phyloP scores from a whole-genome alignment of 495 filamentous ascomycete species.

The Amphirosellinia nigrospora region DNA sequence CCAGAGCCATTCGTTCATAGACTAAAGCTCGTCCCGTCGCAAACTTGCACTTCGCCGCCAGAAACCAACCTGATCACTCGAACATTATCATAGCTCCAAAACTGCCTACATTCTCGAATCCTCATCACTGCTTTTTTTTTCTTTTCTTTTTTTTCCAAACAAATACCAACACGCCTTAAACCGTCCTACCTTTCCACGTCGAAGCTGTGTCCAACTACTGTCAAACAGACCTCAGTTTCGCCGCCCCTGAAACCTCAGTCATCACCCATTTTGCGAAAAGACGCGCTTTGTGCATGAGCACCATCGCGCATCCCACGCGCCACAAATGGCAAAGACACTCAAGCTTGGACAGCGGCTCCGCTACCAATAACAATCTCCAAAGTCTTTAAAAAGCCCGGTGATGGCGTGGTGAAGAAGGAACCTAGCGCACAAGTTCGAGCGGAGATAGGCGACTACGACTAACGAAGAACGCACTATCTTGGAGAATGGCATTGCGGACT shows the following conservation, averaged over 20 bases:
- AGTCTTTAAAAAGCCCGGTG: conserved; percentile 76
- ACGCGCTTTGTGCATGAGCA: conserved; percentile 28
- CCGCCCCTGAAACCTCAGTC: conserved; percentile 5
- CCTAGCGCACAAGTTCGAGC: conserved; percentile 70
- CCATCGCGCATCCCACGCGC: conserved; percentile 27
- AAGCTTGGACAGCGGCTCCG: conserved; percentile 67
- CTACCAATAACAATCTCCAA: conserved; percentile 95
- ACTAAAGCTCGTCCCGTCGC: conserved; percentile 15
- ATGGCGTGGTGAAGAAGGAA: conserved; percentile 75
- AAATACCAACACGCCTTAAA: background rate
- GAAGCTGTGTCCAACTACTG: background rate
- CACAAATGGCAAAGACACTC: conserved; percentile 46
- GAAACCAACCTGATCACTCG: background rate
- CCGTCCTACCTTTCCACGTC: background rate
- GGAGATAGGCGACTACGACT: conserved; percentile 70
- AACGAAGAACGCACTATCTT: conserved; percentile 62
- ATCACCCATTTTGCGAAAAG: conserved; percentile 18
- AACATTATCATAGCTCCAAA: background rate
- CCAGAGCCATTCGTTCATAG: background rate
- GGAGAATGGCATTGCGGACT: conserved; percentile 74
- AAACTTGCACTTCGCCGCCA: conserved; percentile 2
- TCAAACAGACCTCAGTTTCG: too few relatives aligned
- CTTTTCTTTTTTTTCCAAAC: too few relatives aligned
- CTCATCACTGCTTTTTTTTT: background rate
- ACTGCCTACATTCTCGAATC: background rate